Evolutionary conservation across 768 basidiomycete genomes (phyloP).

Genomic region (Psilocybe sp.): DNA sequence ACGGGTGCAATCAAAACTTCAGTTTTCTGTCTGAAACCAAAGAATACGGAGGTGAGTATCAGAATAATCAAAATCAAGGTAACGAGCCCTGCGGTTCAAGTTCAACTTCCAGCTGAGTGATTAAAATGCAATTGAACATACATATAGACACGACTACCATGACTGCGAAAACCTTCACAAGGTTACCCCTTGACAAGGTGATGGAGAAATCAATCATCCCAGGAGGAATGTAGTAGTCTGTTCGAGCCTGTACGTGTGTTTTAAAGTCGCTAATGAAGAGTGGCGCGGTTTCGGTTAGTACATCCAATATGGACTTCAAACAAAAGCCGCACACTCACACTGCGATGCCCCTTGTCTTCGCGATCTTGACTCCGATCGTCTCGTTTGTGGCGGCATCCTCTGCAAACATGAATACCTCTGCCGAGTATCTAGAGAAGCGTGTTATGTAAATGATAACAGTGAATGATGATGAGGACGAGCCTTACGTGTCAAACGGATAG

Average conservation of each 20-base stretch:
- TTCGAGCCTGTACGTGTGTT: background rate
- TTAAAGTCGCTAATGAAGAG: background rate
- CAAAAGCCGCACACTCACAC: background rate
- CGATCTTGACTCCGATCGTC: background rate
- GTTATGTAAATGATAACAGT: background rate
- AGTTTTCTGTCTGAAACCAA: constrained; percentile 16
- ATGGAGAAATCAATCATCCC: constrained; percentile 1
- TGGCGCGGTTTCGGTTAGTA: too few relatives aligned
- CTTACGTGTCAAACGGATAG: constrained; percentile 18
- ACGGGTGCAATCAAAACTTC: constrained; percentile 19
- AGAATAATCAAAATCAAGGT: constrained; percentile 15
- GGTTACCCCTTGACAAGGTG: constrained; percentile 9
- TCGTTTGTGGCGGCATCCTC: background rate
- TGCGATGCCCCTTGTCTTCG: background rate
- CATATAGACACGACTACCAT: constrained; percentile 13
- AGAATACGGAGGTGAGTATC: constrained; percentile 18
- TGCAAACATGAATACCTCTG: background rate
- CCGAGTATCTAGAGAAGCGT: background rate
- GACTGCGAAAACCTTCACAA: constrained; percentile 14
- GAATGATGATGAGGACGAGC: background rate
- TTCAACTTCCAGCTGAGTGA: background rate
- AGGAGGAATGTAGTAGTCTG: background rate
- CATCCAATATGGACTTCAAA: background rate
- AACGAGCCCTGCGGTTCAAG: constrained; percentile 8
- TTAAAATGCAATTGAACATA: background rate